A percentile compares a stretch with the other conserved stretches of the same genome.
These are phyloP conservation scores for Cladophialophora exuberans DNA, from an alignment of 2,329 filamentous ascomycete species.

Conservation along the genomic window DNA sequence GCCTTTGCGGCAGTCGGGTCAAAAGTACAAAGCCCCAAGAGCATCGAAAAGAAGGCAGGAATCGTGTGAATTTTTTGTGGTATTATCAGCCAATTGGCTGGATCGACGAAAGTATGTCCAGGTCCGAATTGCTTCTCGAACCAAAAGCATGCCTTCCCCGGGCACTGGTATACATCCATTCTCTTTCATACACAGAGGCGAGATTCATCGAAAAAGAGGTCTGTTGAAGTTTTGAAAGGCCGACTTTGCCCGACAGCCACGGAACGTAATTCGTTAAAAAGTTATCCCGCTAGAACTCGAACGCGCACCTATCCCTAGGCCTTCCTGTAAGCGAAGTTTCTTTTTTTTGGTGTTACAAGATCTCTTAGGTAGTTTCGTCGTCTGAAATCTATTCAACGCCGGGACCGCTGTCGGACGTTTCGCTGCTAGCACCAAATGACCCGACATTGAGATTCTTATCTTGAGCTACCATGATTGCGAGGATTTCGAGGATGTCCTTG, in stretches of 20 bases:
- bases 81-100: constrained; percentile 5
- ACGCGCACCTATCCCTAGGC: not conserved
- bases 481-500: constrained; percentile 94
- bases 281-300: not conserved
- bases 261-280: not conserved
- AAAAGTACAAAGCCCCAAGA: too few relatives aligned
- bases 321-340: constrained; percentile 7
- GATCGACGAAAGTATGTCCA: constrained; percentile 26
- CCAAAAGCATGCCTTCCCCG: constrained; percentile 14
- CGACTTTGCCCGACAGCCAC: not conserved
- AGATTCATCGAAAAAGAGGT: constrained; percentile 20
- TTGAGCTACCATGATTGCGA: constrained; percentile 97
- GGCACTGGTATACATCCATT: constrained; percentile 28
- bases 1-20: too few relatives aligned
- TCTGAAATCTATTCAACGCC: constrained; percentile 30
- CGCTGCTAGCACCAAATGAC: constrained; percentile 31
- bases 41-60: too few relatives aligned
- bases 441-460: constrained; percentile 73
- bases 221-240: not conserved
- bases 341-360: constrained; percentile 23
- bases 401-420: constrained; percentile 31
- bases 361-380: constrained; percentile 4
- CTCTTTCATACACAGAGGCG: constrained; percentile 30
- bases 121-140: constrained; percentile 15
- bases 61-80: too few relatives aligned